phyloP scores from a whole-genome alignment of 2,329 filamentous ascomycete genomes.

The Xylaria hypoxylon region DNA sequence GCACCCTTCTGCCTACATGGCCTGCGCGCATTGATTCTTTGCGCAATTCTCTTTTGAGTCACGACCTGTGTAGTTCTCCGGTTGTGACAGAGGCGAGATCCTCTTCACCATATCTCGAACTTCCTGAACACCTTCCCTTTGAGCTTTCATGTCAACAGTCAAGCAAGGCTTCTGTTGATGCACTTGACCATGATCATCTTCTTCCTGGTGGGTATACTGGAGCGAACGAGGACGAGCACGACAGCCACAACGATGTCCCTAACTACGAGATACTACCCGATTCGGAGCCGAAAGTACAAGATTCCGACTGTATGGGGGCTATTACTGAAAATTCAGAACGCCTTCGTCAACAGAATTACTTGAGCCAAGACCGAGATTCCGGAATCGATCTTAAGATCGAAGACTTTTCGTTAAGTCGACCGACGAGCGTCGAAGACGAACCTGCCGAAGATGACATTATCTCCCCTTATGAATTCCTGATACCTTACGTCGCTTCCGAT shows the following conservation, averaged over 20 bases:
- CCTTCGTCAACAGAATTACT: constrained; percentile 19
- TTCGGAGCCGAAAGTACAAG: constrained; percentile 32
- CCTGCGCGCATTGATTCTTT: constrained; percentile 60
- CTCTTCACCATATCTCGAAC: constrained; percentile 58
- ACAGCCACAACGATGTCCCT: constrained; percentile 51
- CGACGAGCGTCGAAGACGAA: constrained; percentile 31
- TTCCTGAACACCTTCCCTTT: constrained; percentile 51
- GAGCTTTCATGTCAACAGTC: constrained; percentile 45
- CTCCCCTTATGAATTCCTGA: constrained; percentile 51
- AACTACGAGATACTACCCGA: constrained; percentile 36
- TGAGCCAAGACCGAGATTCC: constrained; percentile 32
- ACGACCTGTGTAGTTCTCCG: constrained; percentile 50
- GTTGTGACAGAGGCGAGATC: constrained; percentile 53
- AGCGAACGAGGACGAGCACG: constrained; percentile 44
- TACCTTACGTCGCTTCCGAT: constrained; percentile 69
- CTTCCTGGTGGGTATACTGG: constrained; percentile 61
- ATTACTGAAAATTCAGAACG: constrained; percentile 26
- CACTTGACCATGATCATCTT: constrained; percentile 57
- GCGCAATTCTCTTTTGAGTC: constrained; percentile 49
- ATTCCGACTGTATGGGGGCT: constrained; percentile 31
- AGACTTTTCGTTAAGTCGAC: constrained; percentile 38
- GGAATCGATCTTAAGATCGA: constrained; percentile 39
- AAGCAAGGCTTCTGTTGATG: constrained; percentile 52
- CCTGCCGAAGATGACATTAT: constrained; percentile 47
- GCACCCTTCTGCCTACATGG: constrained; percentile 59